Percentiles rank a stretch among this genome's conserved stretches.
phyloP scores from a whole-genome alignment of 345 rosid species.

The Citrus reticulata region DNA sequence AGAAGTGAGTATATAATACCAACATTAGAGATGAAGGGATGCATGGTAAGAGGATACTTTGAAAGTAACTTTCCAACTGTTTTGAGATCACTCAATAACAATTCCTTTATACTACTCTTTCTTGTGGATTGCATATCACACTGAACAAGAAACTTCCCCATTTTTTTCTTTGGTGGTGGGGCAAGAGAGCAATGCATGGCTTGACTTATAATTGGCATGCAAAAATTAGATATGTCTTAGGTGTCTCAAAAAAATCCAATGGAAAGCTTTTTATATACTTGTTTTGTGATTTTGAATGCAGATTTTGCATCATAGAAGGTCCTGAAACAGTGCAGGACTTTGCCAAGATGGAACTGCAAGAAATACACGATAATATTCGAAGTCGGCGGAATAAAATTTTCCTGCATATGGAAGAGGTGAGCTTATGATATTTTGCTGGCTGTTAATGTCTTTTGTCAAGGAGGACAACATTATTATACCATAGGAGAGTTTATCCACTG shows the following conservation, averaged over 20 bases:
- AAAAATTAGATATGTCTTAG: not conserved
- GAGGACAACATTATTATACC: not conserved
- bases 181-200: not conserved
- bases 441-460: not conserved
- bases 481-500: not conserved
- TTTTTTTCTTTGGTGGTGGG: not conserved
- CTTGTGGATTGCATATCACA: not conserved
- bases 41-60: not conserved
- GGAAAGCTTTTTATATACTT: not conserved
- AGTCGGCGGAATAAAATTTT: slow-evolving; percentile 94
- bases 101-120: not conserved
- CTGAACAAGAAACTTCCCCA: not conserved
- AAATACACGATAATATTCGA: slow-evolving; percentile 89
- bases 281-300: slow-evolving; percentile 26
- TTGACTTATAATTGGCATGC: not conserved
- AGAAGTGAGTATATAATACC: not conserved
- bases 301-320: slow-evolving; percentile 98
- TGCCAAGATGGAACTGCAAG: slow-evolving; percentile 81
- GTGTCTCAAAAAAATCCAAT: not conserved
- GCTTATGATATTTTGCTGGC: not conserved
- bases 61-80: not conserved
- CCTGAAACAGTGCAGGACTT: slow-evolving; percentile 96
- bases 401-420: slow-evolving; percentile 96
- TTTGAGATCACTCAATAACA: not conserved
- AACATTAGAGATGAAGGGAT: not conserved